These are phyloP conservation scores for Suillus decipiens DNA, from an alignment of 768 basidiomycete genomes.

Conservation along the genomic window DNA sequence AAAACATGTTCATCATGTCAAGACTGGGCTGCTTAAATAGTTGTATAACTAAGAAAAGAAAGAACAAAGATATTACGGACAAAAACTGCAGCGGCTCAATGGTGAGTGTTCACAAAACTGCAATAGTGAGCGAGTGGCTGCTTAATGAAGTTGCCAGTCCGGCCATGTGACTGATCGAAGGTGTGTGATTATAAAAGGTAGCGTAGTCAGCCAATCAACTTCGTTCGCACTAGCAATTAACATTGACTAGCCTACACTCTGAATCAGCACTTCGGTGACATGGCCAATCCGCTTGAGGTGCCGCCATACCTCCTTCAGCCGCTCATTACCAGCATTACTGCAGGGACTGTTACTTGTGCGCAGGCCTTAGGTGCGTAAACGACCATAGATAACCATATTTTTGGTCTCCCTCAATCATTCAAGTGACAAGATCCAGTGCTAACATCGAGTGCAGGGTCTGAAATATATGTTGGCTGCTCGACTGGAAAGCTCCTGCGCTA, in stretches of 20 bases:
- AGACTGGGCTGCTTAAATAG: neutral
- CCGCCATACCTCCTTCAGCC: constrained; percentile 63
- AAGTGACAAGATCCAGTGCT: neutral
- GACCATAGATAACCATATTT: constrained; percentile 9
- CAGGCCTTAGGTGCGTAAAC: constrained; percentile 55
- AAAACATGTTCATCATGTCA: neutral
- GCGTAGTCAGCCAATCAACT: neutral
- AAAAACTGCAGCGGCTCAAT: neutral
- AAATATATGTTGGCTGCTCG: constrained; percentile 84
- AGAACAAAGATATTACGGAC: neutral
- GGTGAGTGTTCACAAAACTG: neutral
- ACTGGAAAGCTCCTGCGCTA: constrained; percentile 86
- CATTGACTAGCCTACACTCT: neutral
- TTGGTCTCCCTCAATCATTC: constrained; percentile 9
- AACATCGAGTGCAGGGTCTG: constrained; percentile 54
- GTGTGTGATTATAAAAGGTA: neutral
- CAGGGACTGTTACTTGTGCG: constrained; percentile 39
- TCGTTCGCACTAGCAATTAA: neutral
- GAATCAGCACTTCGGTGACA: neutral
- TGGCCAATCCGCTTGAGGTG: constrained; percentile 44
- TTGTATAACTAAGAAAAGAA: neutral
- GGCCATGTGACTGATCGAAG: constrained; percentile 5
- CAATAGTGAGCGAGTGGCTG: too few relatives aligned
- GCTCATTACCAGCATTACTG: constrained; percentile 41
- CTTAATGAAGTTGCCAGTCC: neutral